Conservation (phyloP, 768 basidiomycete species). For the Lactarius tabidus region DNA sequence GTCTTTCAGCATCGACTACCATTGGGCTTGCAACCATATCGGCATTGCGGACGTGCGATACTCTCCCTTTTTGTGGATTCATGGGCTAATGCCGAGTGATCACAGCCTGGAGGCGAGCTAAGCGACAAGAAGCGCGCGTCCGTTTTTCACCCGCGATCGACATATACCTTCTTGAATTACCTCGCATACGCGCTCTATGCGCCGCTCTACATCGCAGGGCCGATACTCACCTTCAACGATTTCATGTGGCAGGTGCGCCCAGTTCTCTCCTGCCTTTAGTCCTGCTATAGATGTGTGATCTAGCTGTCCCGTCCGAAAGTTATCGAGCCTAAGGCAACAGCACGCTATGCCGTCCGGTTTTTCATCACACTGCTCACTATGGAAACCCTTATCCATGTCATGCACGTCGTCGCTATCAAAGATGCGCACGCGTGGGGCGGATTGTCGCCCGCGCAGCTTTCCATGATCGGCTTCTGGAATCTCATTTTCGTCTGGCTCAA, state of each 20-base stretch:
- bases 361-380: conserved; percentile 70
- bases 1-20: conserved; percentile 90
- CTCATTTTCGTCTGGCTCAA: conserved; percentile 90
- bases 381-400: conserved; percentile 89
- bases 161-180: conserved; percentile 71
- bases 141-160: conserved; percentile 48
- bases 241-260: conserved; percentile 81
- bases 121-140: no score
- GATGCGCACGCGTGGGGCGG: conserved; percentile 80
- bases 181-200: conserved; percentile 86
- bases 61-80: conserved; percentile 22
- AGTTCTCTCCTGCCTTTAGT: background rate
- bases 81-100: background rate
- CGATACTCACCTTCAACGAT: conserved; percentile 95
- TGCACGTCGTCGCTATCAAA: conserved; percentile 97
- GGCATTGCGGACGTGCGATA: conserved; percentile 39
- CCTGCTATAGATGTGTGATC: background rate
- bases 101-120: conserved; percentile 31
- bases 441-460: conserved; percentile 71
- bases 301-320: conserved; percentile 59
- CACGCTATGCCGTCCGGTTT: conserved; percentile 70
- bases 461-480: conserved; percentile 97
- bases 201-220: no score
- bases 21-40: conserved; percentile 63
- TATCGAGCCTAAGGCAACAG: conserved; percentile 39